phyloP scores from a whole-genome alignment of 495 filamentous ascomycete genomes.

The Neurospora sp. region DNA sequence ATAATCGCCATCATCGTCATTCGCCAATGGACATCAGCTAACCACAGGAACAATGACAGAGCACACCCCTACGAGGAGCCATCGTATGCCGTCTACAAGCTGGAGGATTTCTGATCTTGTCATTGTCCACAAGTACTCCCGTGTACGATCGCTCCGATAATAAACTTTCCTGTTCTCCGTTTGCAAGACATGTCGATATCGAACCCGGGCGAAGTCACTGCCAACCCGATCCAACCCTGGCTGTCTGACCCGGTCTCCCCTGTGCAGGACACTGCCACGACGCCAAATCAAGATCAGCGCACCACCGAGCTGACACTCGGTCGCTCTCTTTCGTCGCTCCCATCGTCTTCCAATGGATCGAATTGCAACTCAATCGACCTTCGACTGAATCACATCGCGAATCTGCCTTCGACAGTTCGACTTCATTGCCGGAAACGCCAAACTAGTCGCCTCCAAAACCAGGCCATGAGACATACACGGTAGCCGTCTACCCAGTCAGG shows the following conservation, averaged over 20 bases:
- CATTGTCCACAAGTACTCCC: neutral
- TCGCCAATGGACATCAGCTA: neutral
- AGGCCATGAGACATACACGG: neutral
- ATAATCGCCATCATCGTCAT: neutral
- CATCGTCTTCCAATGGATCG: neutral
- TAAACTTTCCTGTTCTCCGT: neutral
- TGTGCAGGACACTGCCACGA: neutral
- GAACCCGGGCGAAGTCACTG: neutral
- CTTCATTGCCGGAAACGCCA: neutral
- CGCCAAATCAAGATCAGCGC: neutral
- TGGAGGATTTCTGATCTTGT: slow-evolving; percentile 53
- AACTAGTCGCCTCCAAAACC: neutral
- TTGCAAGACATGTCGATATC: neutral
- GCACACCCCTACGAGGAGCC: slow-evolving; percentile 74
- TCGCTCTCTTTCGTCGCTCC: neutral
- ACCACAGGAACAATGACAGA: slow-evolving; percentile 22
- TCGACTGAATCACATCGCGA: neutral
- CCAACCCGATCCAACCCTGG: neutral
- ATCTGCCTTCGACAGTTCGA: neutral
- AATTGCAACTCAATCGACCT: neutral
- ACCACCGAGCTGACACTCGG: neutral
- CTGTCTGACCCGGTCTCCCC: neutral
- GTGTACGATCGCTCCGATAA: neutral
- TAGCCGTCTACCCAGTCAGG: neutral
- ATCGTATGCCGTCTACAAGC: slow-evolving; percentile 62